Conservation (phyloP, 2,329 filamentous ascomycete species). For the Fusarium begoniae region DNA sequence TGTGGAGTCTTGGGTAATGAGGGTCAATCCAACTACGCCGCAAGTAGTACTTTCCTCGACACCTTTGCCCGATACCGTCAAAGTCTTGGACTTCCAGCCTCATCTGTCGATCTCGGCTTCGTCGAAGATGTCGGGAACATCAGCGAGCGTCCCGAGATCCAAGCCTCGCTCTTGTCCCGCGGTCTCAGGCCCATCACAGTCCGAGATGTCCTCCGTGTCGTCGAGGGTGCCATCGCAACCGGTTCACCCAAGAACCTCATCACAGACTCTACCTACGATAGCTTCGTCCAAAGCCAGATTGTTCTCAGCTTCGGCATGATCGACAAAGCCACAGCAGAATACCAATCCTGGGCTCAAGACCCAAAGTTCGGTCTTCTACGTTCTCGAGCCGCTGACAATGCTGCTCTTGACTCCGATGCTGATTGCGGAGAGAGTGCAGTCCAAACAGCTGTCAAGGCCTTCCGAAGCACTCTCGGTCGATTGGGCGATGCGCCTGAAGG, state of each 20-base stretch:
- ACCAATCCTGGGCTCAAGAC: conserved; percentile 38
- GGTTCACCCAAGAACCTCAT: conserved; percentile 18
- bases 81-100: conserved; percentile 31
- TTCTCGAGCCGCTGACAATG: conserved; percentile 28
- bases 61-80: conserved; percentile 37
- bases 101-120: conserved; percentile 33
- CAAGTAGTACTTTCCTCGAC: conserved; percentile 38
- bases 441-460: conserved; percentile 38
- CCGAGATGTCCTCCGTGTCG: conserved; percentile 35
- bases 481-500: conserved; percentile 26
- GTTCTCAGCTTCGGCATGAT: conserved; percentile 39
- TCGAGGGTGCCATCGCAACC: conserved; percentile 35
- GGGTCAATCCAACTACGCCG: conserved; percentile 35
- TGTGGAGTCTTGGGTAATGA: conserved; percentile 36
- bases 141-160: conserved; percentile 37
- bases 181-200: conserved; percentile 38
- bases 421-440: conserved; percentile 34
- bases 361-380: conserved; percentile 34
- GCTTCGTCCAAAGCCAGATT: conserved; percentile 31
- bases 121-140: conserved; percentile 39
- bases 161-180: conserved; percentile 29
- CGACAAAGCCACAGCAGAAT: conserved; percentile 34
- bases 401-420: conserved; percentile 19
- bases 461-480: conserved; percentile 20
- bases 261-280: conserved; percentile 21